Evolutionary conservation across 306 rosid species (phyloP), one percentile per base, ranked within the genome.

Genomic region (Urtica urens): DNA sequence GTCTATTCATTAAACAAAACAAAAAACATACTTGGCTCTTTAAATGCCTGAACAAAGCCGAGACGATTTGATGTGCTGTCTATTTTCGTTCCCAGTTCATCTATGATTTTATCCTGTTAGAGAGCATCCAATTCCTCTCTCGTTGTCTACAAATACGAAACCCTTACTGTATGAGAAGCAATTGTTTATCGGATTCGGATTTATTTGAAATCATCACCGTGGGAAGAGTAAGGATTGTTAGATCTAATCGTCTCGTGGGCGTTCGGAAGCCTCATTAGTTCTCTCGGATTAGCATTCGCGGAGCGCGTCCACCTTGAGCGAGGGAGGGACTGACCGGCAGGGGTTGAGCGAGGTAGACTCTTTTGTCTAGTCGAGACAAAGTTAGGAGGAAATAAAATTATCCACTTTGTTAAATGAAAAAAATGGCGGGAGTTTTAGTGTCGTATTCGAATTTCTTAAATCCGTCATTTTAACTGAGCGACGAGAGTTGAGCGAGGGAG

Each of bases 121-220:
- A 92, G 82, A 71, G 85, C 88, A 20, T 92, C 96, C 77, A 92
- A 82, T 58, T 92, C 95, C 68, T 92, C 94, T 92, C 99, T 45
- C 86, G 99, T 60, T 50, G 78, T 79, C 99, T 92, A 58, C 10
- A 53, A 60, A 57, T 49, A 57, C 58, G 34, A 68, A 49, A 28
- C 35, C 22, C 22, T n/a, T 76, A 86, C 96, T 69, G 85, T 61
- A 86, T 86, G 50, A 86, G 96, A 72, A 92, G 99, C 78, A 77
- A 58, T 61, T 86, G 96, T 58, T 86, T 75, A 57, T 92, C 96
- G 20, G 96, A 92, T 68, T 86, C 99, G 23, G 99, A 92, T 25
- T n/a, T 82, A 62, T 55, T 85, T 86, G 67, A 82, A 71, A 68
- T 86, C 94, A 18, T 85, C 94, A 49, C 68, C 73, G 35, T 65